phyloP scores from a whole-genome alignment of 371 early-diverging fungal genomes.

The Nematocida ausubeli region DNA sequence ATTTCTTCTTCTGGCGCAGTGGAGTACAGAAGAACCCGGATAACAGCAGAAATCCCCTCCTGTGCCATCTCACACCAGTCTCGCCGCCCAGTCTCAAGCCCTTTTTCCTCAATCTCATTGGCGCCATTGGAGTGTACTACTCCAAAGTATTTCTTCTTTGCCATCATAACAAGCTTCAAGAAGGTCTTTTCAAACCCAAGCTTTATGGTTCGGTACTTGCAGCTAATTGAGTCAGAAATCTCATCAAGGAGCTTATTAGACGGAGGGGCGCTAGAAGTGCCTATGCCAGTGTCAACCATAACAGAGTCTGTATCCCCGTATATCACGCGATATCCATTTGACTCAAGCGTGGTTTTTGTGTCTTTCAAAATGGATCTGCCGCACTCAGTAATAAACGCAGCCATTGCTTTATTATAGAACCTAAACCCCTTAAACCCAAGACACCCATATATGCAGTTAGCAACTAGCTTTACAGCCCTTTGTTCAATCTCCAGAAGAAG shows the following conservation, averaged over 20 bases:
- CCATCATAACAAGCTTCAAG: constrained; percentile 83
- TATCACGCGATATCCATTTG: constrained; percentile 72
- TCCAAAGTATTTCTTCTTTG: constrained; percentile 99
- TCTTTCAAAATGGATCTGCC: constrained; percentile 92
- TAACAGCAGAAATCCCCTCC: constrained; percentile 74
- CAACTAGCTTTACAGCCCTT: constrained; percentile 91
- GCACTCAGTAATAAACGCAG: constrained; percentile 88
- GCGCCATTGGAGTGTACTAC: constrained; percentile 70
- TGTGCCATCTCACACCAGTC: constrained; percentile 92
- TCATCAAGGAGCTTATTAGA: constrained; percentile 72
- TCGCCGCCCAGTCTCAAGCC: constrained; percentile 89
- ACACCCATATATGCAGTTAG: constrained; percentile 99
- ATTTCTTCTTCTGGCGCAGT: constrained; percentile 14
- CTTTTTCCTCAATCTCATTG: constrained; percentile 78
- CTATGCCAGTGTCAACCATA: constrained; percentile 87
- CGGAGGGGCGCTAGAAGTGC: constrained; percentile 70
- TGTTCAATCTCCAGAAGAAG: constrained; percentile 81
- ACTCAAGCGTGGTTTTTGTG: constrained; percentile 72
- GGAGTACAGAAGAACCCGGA: constrained; percentile 57
- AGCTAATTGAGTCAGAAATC: constrained; percentile 80
- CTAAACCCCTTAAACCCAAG: constrained; percentile 86
- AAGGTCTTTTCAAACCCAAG: constrained; percentile 94
- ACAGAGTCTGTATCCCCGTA: constrained; percentile 99
- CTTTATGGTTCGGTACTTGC: constrained; percentile 81
- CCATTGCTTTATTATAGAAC: constrained; percentile 93